Evolutionary conservation across 352 stramenopile genomes (phyloP), one percentile per base, ranked within the genome.

Genomic region (Phytopythium vexans): DNA sequence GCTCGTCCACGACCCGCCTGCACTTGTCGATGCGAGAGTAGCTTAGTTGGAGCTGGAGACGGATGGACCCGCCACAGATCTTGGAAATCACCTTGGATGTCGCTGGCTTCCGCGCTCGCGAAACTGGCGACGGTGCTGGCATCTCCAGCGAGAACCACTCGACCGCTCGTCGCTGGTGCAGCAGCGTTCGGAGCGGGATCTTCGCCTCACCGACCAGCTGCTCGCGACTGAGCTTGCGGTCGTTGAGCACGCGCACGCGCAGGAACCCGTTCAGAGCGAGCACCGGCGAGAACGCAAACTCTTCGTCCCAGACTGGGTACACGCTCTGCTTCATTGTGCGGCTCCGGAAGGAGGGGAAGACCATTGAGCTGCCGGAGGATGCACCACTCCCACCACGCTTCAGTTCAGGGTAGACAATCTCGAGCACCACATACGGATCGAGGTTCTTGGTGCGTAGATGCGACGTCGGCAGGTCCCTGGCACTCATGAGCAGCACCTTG

Each of bases 271-370:
- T 82, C 6, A 93, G 53, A 3, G 78, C 86, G n/a, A 84, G 47
- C 21, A 91, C 68, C 0, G 77, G 76, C 31, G 60, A 31, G 33
- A 91, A 72, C 46, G 80, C 78, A 42, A 93, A 93, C 8, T 83
- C 72, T 60, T 93, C 80, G 5, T 93, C 76, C 82, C 82, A 93
- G 2, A 89, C 62, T 1, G 82, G 82, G 59, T 86, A 93, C 60
- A 90, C 63, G 40, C 63, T 90, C 56, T 86, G 81, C 64, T 86
- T 86, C 48, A 82, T 72, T 9, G 80, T 93, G 15, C 68, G 68
- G 16, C 76, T 93, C 21, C 80, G 82, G 14, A 84, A 68, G 9
- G 46, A 56, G 35, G 56, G 60, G n/a, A 32, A 64, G 1, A 36
- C 27, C 3, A 52, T 41, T 7, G 55, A 38, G 32, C 70, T 43